These are phyloP conservation scores for Podosphaera xanthii DNA, from an alignment of 2,329 filamentous ascomycete genomes.

Conservation along the genomic window DNA sequence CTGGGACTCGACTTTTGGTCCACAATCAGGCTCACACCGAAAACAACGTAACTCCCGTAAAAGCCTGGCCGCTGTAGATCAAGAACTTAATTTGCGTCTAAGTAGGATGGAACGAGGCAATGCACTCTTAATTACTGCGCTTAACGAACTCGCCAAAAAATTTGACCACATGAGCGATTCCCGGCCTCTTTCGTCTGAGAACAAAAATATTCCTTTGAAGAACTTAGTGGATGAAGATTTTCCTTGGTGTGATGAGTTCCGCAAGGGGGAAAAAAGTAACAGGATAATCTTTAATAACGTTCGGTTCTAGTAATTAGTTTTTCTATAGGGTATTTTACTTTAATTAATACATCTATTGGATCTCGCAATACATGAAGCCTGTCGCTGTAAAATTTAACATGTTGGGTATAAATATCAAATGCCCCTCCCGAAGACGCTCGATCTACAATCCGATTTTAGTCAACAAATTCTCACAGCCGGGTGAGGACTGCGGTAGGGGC, in stretches of 20 bases:
- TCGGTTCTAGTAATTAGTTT: too few species aligned
- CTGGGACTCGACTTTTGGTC: not conserved
- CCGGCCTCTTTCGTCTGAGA: not conserved
- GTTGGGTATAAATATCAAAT: too few species aligned
- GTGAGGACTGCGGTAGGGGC: too few species aligned
- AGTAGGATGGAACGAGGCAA: slow-evolving; percentile 12
- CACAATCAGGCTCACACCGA: not conserved
- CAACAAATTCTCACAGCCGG: too few species aligned
- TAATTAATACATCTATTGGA: too few species aligned
- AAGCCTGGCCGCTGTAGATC: not conserved
- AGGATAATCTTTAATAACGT: too few species aligned
- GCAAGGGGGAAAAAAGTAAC: too few species aligned
- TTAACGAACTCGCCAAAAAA: slow-evolving; percentile 7
- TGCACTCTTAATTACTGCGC: slow-evolving; percentile 6
- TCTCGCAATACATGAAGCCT: too few species aligned
- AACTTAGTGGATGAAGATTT: not conserved
- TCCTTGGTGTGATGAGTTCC: not conserved
- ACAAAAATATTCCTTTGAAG: not conserved
- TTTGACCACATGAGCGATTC: slow-evolving; percentile 5
- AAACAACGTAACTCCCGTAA: not conserved
- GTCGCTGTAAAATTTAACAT: too few species aligned
- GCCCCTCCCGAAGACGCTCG: too few species aligned
- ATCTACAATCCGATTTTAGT: too few species aligned
- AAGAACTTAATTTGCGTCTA: slow-evolving; percentile 9
- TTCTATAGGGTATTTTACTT: too few species aligned